Evolutionary conservation across 345 rosid genomes (phyloP).

Genomic region (Eucalyptus regnans): DNA sequence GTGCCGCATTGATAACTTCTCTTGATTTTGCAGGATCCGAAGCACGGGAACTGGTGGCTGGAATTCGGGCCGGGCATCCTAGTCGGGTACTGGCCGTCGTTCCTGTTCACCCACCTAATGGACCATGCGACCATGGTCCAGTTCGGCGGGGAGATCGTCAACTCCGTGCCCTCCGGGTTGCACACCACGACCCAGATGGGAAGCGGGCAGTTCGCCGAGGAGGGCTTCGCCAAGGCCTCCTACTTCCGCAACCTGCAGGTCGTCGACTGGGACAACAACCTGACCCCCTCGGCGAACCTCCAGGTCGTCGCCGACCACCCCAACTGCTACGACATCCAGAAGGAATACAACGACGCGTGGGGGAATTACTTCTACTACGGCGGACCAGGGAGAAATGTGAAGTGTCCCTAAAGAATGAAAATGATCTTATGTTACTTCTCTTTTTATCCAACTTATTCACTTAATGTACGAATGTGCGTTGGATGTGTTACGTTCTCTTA

Average conservation of each 20-base stretch:
- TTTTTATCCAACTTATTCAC: neutral
- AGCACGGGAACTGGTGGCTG: constrained; percentile 99
- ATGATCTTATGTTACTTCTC: neutral
- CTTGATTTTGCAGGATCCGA: constrained; percentile 57
- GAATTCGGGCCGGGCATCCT: constrained; percentile 86
- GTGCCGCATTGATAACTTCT: neutral
- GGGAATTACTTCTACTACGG: constrained; percentile 93
- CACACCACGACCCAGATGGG: constrained; percentile 97
- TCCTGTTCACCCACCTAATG: constrained; percentile 64
- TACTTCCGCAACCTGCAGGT: constrained; percentile 81
- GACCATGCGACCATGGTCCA: constrained; percentile 93
- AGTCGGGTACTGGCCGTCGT: constrained; percentile 94
- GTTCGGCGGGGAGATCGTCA: constrained; percentile 91
- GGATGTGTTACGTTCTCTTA: neutral
- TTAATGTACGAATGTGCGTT: neutral
- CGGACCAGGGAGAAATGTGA: constrained; percentile 86
- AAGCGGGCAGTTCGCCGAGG: constrained; percentile 90
- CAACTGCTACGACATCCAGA: constrained; percentile 80
- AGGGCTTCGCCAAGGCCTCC: constrained; percentile 86
- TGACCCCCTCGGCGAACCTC: constrained; percentile 57
- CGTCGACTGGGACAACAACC: constrained; percentile 92
- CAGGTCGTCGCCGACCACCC: constrained; percentile 79
- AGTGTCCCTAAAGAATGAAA: constrained; percentile 43
- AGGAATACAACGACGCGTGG: constrained; percentile 77
- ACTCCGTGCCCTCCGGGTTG: constrained; percentile 51